Percentiles rank a stretch among this genome's conserved stretches.
These are phyloP conservation scores for Priceomyces melissophilus DNA, from an alignment of 805 yeast genomes.

Conservation along the genomic window DNA sequence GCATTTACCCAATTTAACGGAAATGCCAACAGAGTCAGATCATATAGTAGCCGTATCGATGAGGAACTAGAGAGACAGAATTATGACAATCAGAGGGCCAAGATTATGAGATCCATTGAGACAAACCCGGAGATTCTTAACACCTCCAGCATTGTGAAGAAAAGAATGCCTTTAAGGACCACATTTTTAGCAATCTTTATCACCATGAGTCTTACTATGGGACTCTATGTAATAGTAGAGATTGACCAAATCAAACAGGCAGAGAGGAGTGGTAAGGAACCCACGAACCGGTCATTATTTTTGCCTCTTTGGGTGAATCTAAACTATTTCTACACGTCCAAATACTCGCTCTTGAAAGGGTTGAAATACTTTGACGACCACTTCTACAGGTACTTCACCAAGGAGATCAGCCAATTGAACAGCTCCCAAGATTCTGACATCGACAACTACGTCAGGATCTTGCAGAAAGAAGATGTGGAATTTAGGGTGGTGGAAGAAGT, in stretches of 20 bases:
- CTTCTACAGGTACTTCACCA: constrained; percentile 10
- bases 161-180: constrained; percentile 18
- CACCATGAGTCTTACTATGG: constrained; percentile 23
- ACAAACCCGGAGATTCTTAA: constrained; percentile 8
- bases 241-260: constrained; percentile 7
- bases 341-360: constrained; percentile 22
- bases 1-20: too few species aligned
- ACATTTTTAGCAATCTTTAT: constrained; percentile 15
- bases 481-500: constrained; percentile 24
- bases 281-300: constrained; percentile 11
- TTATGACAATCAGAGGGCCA: constrained; percentile 11
- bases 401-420: constrained; percentile 14
- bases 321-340: constrained; percentile 24
- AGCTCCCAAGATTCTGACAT: constrained; percentile 3
- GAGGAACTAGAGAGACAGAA: constrained; percentile 12
- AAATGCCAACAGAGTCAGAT: constrained; percentile 2
- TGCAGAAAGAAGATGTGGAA: constrained; percentile 22
- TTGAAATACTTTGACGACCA: constrained; percentile 24
- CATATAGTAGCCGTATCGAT: background rate
- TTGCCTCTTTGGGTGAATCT: constrained; percentile 23
- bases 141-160: constrained; percentile 3
- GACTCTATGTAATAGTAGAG: constrained; percentile 19
- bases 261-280: constrained; percentile 7
- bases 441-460: constrained; percentile 10
- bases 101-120: constrained; percentile 10